Percentiles rank a stretch among this genome's conserved stretches.
Evolutionary conservation across 148 eudicot species (phyloP).

Genomic region (Rhododendron simsii): DNA sequence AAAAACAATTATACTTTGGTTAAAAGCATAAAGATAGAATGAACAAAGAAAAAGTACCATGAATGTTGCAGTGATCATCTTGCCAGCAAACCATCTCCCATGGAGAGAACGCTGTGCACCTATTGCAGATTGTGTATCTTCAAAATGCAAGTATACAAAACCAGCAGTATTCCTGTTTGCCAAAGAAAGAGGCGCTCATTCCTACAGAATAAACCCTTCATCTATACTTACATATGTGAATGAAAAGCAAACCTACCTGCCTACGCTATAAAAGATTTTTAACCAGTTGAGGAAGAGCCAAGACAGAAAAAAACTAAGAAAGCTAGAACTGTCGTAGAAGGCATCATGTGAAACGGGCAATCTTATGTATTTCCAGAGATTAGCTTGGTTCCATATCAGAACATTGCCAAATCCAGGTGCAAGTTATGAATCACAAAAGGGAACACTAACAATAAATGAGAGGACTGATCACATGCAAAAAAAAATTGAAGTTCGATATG

Average conservation of each 20-base stretch:
- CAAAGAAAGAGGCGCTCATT: constrained; percentile 5
- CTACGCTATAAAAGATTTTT: background rate
- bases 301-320: background rate
- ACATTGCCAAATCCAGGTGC: background rate
- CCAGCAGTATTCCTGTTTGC: constrained; percentile 64
- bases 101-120: constrained; percentile 75
- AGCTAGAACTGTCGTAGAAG: background rate
- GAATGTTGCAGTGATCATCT: constrained; percentile 87
- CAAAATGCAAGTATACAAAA: constrained; percentile 75
- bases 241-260: background rate
- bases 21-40: background rate
- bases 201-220: background rate
- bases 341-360: background rate
- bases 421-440: background rate
- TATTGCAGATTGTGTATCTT: constrained; percentile 52
- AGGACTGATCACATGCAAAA: background rate
- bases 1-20: background rate
- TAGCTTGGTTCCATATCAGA: background rate
- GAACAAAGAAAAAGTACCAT: constrained; percentile 38
- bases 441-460: background rate
- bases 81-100: constrained; percentile 96
- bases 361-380: background rate
- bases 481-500: background rate
- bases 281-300: background rate
- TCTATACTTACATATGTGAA: background rate